Conservation (phyloP, 768 basidiomycete genomes). For the Podaxis sp. region DNA sequence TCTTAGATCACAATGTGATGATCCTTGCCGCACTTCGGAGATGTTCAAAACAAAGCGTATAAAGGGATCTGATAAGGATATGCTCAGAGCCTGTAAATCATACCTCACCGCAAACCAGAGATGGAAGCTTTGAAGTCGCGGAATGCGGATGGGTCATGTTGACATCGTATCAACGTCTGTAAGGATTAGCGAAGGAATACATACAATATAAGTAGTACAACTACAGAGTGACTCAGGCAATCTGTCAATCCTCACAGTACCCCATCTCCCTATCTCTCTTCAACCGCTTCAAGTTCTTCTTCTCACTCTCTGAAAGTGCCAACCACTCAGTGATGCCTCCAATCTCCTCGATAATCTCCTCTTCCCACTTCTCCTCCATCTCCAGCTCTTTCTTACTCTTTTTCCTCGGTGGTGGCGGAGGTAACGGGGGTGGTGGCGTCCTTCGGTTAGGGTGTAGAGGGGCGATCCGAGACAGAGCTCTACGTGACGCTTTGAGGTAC, state of each 20-base stretch:
- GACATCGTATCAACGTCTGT: neutral
- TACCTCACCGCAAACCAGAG: neutral
- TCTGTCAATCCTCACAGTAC: slow-evolving; percentile 47
- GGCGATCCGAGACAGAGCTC: slow-evolving; percentile 63
- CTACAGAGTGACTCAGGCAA: neutral
- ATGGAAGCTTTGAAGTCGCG: neutral
- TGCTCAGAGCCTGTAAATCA: neutral
- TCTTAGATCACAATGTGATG: neutral
- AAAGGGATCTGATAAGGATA: neutral
- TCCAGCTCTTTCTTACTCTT: slow-evolving; percentile 80
- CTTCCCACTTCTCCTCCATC: slow-evolving; percentile 77
- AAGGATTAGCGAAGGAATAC: neutral
- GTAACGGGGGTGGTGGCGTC: slow-evolving; percentile 71
- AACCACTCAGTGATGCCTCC: slow-evolving; percentile 66
- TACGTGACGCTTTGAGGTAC: slow-evolving; percentile 61
- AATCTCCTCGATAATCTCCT: slow-evolving; percentile 70
- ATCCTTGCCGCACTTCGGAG: neutral
- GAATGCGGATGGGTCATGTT: neutral
- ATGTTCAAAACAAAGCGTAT: neutral
- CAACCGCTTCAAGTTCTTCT: slow-evolving; percentile 51
- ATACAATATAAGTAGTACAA: neutral
- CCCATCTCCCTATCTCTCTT: slow-evolving; percentile 67
- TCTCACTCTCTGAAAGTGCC: slow-evolving; percentile 44
- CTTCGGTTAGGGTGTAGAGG: slow-evolving; percentile 73
- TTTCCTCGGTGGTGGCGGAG: slow-evolving; percentile 67